Conservation (phyloP, 1,284 basidiomycete genomes). For the Ceratobasidium papillatum region DNA sequence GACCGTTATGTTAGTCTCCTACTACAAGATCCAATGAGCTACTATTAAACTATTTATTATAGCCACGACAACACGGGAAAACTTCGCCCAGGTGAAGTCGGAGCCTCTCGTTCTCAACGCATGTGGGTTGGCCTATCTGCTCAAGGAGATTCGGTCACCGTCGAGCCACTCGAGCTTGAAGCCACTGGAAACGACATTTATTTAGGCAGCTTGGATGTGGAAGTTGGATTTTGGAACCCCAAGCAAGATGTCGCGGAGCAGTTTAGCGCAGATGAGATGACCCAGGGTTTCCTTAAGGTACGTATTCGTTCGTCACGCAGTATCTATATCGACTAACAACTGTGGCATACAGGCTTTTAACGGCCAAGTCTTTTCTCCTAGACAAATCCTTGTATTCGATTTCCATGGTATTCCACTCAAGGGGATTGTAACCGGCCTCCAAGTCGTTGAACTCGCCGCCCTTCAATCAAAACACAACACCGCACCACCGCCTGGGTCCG, state of each 20-base stretch:
- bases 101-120: slow-evolving; percentile 73
- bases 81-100: slow-evolving; percentile 69
- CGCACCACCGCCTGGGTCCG: slow-evolving; percentile 46
- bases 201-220: slow-evolving; percentile 79
- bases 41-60: slow-evolving; percentile 20
- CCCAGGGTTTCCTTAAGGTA: slow-evolving; percentile 71
- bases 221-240: slow-evolving; percentile 76
- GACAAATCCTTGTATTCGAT: slow-evolving; percentile 87
- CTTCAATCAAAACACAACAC: slow-evolving; percentile 59
- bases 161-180: slow-evolving; percentile 70
- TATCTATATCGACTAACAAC: background rate
- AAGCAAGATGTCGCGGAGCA: slow-evolving; percentile 71
- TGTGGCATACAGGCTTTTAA: slow-evolving; percentile 57
- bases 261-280: slow-evolving; percentile 89
- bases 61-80: slow-evolving; percentile 82
- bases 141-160: slow-evolving; percentile 75
- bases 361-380: slow-evolving; percentile 73
- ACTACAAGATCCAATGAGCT: background rate
- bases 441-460: slow-evolving; percentile 73
- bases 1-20: slow-evolving; percentile 71
- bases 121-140: slow-evolving; percentile 88
- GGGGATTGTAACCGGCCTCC: slow-evolving; percentile 72
- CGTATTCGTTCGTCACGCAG: slow-evolving; percentile 37
- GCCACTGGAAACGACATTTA: slow-evolving; percentile 71
- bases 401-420: slow-evolving; percentile 90